Conservation (phyloP, 352 stramenopile species). For the Pythium scleroteichum region DNA sequence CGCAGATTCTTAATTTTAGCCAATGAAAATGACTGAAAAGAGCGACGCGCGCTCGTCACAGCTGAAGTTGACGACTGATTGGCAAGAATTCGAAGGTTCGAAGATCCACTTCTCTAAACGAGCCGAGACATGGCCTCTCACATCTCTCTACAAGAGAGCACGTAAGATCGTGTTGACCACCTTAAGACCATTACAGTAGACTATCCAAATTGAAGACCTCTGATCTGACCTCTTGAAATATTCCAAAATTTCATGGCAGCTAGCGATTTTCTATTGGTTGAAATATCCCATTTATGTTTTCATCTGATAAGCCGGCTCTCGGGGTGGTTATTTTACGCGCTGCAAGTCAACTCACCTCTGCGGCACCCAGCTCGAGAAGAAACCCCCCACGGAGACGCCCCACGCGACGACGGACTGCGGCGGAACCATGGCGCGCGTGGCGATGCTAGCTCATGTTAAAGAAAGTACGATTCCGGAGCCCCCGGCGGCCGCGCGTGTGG, state of each 20-base stretch:
- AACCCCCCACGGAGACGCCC: neutral
- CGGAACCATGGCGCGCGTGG: constrained; percentile 38
- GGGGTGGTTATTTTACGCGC: constrained; percentile 3
- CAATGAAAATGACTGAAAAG: constrained; percentile 9
- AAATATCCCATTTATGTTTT: neutral
- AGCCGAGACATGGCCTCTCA: constrained; percentile 10
- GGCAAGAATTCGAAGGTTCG: constrained; percentile 20
- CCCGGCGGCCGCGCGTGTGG: constrained; percentile 19
- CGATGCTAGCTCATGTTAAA: constrained; percentile 73
- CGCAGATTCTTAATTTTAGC: constrained; percentile 16
- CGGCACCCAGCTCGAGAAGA: neutral
- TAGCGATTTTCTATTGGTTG: neutral
- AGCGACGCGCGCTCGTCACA: constrained; percentile 30
- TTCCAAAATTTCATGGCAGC: neutral
- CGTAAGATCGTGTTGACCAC: constrained; percentile 12
- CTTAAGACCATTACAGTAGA: neutral
- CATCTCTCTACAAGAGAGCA: constrained; percentile 6
- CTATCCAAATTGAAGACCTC: too few species aligned
- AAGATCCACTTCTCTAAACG: constrained; percentile 24
- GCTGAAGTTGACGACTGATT: constrained; percentile 20
- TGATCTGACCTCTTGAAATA: neutral
- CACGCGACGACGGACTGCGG: neutral
- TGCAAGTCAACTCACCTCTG: neutral
- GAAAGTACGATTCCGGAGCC: constrained; percentile 35
- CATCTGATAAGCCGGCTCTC: neutral